Base-by-base conservation (phyloP, 2,329 filamentous ascomycete species). In the Aspergillus proliferans region DNA sequence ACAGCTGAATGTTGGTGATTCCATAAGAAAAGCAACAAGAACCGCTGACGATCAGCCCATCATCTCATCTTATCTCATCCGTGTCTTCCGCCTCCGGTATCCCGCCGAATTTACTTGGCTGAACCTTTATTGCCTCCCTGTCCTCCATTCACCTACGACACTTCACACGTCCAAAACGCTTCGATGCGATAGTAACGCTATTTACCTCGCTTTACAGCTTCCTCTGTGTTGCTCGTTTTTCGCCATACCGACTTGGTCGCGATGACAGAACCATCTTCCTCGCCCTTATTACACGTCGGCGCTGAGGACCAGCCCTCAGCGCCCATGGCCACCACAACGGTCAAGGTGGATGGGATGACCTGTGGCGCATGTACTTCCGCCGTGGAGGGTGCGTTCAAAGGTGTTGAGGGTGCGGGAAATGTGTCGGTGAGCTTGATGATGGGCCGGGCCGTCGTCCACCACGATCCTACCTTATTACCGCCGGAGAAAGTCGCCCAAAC, bases 331-430 rank as follows among this genome's bases (percentile, higher is more conserved):
- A 95, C 88, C 10, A 97, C 93, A 28, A 96, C 91, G 18, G 73
- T 98, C 52, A 88, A 86, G 63, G 86, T 98, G 38, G 89, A 87
- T 58, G 93, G 93, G 59, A 98, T 79, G 76, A 80, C 78, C 56
- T 98, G 93, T 73, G 91, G 92, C 65, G 86, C 92, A 59, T 98
- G 93, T 68, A 96, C 92, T 24, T 94, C 91, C 41, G 86, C 93
- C n/a, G 86, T 98, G 59, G 92, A 97, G 77, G 82, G 86, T 51
- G 93, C 87, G 57, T 95, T 98, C 73, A 86, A 88, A 62, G 82
- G 81, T 57, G 80, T 95, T 4, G 77, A 86, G 36, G 92, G 93
- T 47, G 84, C 93, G 8, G 87, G 86, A 54, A 89, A 80, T 59
- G 89, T 97, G 51, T 94, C 90, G 8, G 87, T 98, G 61, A 95